Evolutionary conservation across 1,139 yeast genomes (phyloP), one percentile per base, ranked within the genome.

Genomic region (Magnusiomyces suaveolens): DNA sequence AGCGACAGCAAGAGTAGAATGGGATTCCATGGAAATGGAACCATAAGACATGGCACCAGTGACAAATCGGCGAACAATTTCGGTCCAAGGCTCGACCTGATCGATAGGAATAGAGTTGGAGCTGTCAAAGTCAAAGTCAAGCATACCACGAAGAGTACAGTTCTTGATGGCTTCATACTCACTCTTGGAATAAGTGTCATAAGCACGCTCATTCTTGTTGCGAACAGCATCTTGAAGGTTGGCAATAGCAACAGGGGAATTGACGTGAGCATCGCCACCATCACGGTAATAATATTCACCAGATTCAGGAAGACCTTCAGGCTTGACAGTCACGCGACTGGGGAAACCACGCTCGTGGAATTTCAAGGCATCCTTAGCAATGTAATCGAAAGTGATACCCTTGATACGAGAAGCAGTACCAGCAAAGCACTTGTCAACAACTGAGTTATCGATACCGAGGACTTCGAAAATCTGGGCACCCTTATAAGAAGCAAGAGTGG

Each of bases 31-130:
- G 10, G 97, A 90, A 68, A 92, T 92, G 53, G 97, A 90, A 67
- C 98, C 98, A 67, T 92, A 92, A 3, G 97, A 89, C 98, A 92
- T 92, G 57, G 98, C 98, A 75, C 98, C 98, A 33, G 98, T 90
- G 63, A 90, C 92, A 69, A 92, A 92, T 66, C 98, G 82, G 66
- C 97, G 84, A 43, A 90, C 98, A 70, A 92, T 92, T 71, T 90
- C 98, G 46, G 97, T 92, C 98, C 98, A 92, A 51, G 98, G 98
- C 75, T 92, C 98, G 62, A 92, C 98, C 74, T 92, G 97, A 66
- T 92, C 98, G 60, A 92, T 74, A 55, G 97, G 97, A 57, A 92
- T 94, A 4, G 92, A 78, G 3, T 76, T 77, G 0, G 88, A 77
- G 60, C 70, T 71, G 43, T 81, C 87, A 66, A 73, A 87, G 71